Evolutionary conservation across 257 asterid species (phyloP), one percentile per base, ranked within the genome.

Genomic region (Solanum pimpinellifolium): DNA sequence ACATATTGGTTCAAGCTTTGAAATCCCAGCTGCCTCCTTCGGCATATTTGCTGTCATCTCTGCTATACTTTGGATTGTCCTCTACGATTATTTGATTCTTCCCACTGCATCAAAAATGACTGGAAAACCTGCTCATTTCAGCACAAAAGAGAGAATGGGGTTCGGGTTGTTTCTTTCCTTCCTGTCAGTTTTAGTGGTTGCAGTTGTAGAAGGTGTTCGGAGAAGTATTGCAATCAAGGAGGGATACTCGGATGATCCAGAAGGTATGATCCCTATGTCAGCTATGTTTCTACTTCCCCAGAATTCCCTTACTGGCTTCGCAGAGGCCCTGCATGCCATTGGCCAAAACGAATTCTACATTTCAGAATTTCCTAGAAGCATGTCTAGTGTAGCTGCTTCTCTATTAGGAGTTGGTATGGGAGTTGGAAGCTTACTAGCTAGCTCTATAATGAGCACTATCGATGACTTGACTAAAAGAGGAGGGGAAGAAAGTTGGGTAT

Each of bases 251-350:
- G 88, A 91, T 65, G 46, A 75, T 80, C 88, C 88, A 11, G n/a
- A 80, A 46, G 84, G 86, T 2, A 27, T 76, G 11, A 29, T 70
- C 5, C 80, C 66, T 39, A 90, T 96, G 92, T 94, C 98, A 11
- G 98, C 96, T 0, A 31, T 94, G 85, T 96, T 98, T 98, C 89
- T 96, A 52, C 81, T 96, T 33, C 98, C 99, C 1, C 97, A 94
- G 52, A 23, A 91, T 20, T 87, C 88, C 85, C 89, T 96, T 85
- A n/a, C 31, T 0, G 99, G 98, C 4, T 89, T 95, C 11, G 96
- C 96, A 0, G 98, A 91, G 89, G 94, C 93, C 6, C n/a, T 92
- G 3, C 91, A 89, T 39, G 93, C 88, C 5, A 89, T 93, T 9
- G 95, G 91, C 2, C 98, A 94, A 74, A 91, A 87, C 13, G 97